These are phyloP conservation scores for Cercospora sesami DNA, from an alignment of 2,329 filamentous ascomycete species.

Conservation along the genomic window DNA sequence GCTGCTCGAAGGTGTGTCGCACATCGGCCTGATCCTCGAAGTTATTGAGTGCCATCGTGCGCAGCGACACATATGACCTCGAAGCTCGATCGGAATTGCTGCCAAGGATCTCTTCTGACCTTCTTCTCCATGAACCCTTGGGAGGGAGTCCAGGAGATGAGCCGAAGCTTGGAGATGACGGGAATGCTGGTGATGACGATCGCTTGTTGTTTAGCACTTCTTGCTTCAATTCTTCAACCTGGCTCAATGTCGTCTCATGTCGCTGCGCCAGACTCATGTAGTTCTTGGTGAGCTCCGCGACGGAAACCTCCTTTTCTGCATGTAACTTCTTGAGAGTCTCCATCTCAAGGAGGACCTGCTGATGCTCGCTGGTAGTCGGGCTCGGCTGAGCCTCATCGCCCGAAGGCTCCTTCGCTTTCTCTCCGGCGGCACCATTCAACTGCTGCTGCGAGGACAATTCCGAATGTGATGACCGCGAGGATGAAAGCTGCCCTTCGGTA, in stretches of 20 bases:
- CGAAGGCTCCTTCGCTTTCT: conserved; percentile 18
- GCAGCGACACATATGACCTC: conserved; percentile 82
- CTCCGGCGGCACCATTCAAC: conserved; percentile 52
- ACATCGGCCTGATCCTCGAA: conserved; percentile 79
- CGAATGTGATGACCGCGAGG: conserved; percentile 88
- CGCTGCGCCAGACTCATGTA: conserved; percentile 81
- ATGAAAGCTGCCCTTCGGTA: conserved; percentile 63
- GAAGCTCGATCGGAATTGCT: conserved; percentile 76
- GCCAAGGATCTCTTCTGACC: conserved; percentile 37
- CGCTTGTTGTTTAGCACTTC: conserved; percentile 70
- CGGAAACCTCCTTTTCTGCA: conserved; percentile 72
- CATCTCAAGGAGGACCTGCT: conserved; percentile 69
- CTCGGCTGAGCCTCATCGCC: conserved; percentile 19
- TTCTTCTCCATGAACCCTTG: conserved; percentile 61
- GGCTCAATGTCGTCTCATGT: conserved; percentile 77
- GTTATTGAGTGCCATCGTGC: conserved; percentile 83
- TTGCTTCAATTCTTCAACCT: conserved; percentile 87
- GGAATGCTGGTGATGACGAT: conserved; percentile 31
- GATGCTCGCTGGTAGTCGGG: conserved; percentile 41
- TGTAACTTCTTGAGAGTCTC: conserved; percentile 69
- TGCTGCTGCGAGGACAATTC: conserved; percentile 88
- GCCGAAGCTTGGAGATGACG: conserved; percentile 21
- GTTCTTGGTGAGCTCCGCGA: conserved; percentile 70
- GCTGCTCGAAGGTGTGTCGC: conserved; percentile 89
- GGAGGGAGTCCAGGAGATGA: conserved; percentile 28